Percentiles rank a stretch among this genome's conserved stretches.
These are phyloP conservation scores for Zalaria obscura DNA, from an alignment of 2,329 filamentous ascomycete species.

Conservation along the genomic window DNA sequence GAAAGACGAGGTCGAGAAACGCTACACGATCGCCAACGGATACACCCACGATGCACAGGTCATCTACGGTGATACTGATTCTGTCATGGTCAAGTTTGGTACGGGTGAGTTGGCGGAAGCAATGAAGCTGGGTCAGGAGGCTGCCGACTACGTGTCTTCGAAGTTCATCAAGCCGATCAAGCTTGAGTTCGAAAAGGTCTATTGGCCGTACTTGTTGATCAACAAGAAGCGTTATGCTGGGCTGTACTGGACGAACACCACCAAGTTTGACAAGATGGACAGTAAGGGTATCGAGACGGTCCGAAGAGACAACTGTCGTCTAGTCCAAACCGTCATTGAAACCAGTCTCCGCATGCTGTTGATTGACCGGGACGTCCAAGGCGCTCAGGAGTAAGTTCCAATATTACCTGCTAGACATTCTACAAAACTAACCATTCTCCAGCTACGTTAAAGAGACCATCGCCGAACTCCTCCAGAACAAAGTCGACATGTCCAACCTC, in stretches of 20 bases:
- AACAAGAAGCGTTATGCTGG: conserved; percentile 99
- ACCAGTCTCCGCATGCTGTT: conserved; percentile 91
- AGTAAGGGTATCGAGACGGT: conserved; percentile 99
- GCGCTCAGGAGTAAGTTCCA: conserved; percentile 72
- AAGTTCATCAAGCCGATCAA: conserved; percentile 98
- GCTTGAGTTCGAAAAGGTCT: conserved; percentile 97
- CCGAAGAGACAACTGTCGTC: conserved; percentile 83
- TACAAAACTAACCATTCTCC: conserved; percentile 21
- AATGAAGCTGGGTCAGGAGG: conserved; percentile 93
- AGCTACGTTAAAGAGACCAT: conserved; percentile 96
- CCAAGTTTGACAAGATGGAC: conserved; percentile 99
- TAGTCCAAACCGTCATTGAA: conserved; percentile 95
- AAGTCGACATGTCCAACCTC: conserved; percentile 96
- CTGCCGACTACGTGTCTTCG: conserved; percentile 70
- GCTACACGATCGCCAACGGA: conserved; percentile 84
- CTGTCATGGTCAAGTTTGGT: conserved; percentile 98
- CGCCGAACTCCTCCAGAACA: conserved; percentile 89
- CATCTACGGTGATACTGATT: conserved; percentile 98
- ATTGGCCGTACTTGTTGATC: conserved; percentile 94
- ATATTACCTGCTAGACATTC: neutral
- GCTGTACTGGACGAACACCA: conserved; percentile 88
- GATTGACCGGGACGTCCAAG: conserved; percentile 80
- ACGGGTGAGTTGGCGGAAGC: conserved; percentile 72
- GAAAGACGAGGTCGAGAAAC: conserved; percentile 83
- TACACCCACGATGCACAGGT: conserved; percentile 91